These are phyloP conservation scores for Pisolithus sp. DNA, from an alignment of 768 basidiomycete species.

Conservation along the genomic window DNA sequence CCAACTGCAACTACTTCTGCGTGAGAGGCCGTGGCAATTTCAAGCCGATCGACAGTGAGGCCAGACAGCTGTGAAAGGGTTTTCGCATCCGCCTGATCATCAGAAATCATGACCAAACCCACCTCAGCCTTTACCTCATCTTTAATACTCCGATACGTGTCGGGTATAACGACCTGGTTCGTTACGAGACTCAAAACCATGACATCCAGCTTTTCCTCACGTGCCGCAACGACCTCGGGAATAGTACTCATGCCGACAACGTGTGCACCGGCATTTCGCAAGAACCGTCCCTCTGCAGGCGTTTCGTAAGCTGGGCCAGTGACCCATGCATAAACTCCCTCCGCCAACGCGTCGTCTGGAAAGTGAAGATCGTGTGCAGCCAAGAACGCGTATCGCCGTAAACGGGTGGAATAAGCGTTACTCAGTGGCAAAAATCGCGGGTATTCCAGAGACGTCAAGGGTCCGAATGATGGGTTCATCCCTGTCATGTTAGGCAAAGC, in stretches of 20 bases:
- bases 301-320: slow-evolving; percentile 88
- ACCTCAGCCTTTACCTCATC: slow-evolving; percentile 79
- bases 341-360: slow-evolving; percentile 50
- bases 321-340: slow-evolving; percentile 89
- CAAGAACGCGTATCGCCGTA: slow-evolving; percentile 69
- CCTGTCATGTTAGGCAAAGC: slow-evolving; percentile 75
- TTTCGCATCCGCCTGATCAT: slow-evolving; percentile 2
- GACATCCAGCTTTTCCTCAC: slow-evolving; percentile 68
- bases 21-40: slow-evolving; percentile 56
- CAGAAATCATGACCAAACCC: slow-evolving; percentile 10
- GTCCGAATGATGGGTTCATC: slow-evolving; percentile 75
- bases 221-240: slow-evolving; percentile 79
- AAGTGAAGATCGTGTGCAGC: slow-evolving; percentile 61
- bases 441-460: slow-evolving; percentile 47
- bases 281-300: slow-evolving; percentile 76
- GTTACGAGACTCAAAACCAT: slow-evolving; percentile 82
- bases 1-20: slow-evolving; percentile 71
- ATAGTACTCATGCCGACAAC: slow-evolving; percentile 95
- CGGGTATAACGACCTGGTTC: slow-evolving; percentile 74
- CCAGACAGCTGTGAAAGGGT: slow-evolving; percentile 50
- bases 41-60: slow-evolving; percentile 35
- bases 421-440: slow-evolving; percentile 81
- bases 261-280: slow-evolving; percentile 70
- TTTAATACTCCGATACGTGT: slow-evolving; percentile 57
- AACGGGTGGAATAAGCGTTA: slow-evolving; percentile 67